These are phyloP conservation scores for Amylocystis lapponica DNA, from an alignment of 768 basidiomycete genomes.

Conservation along the genomic window DNA sequence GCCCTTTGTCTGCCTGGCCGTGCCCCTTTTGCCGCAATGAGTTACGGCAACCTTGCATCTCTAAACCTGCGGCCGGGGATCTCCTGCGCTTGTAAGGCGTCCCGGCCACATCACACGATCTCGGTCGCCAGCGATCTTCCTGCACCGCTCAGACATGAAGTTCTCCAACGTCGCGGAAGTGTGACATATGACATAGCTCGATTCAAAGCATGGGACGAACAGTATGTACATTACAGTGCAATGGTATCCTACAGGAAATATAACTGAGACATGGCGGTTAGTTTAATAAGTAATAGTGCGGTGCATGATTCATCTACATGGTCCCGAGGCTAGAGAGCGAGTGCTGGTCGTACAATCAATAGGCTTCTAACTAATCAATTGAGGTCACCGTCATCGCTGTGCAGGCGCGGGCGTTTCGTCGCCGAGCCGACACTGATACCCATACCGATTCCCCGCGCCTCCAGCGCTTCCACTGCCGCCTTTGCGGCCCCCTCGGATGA, in stretches of 20 bases:
- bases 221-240: constrained; percentile 5
- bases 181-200: too few species aligned
- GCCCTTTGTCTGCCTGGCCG: too few species aligned
- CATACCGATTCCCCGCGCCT: constrained; percentile 68
- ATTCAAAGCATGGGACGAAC: not conserved
- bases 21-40: too few species aligned
- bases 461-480: constrained; percentile 77
- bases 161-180: too few species aligned
- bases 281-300: constrained; percentile 9
- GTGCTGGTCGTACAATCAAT: constrained; percentile 8
- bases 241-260: constrained; percentile 3
- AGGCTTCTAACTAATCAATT: not conserved
- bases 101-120: too few species aligned
- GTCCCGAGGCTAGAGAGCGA: constrained; percentile 4
- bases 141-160: too few species aligned
- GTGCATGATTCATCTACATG: constrained; percentile 1
- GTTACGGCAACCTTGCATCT: too few species aligned
- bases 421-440: constrained; percentile 29
- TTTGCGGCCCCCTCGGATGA: constrained; percentile 65
- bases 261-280: constrained; percentile 1
- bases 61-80: too few species aligned
- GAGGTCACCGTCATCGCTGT: constrained; percentile 43
- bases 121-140: too few species aligned
- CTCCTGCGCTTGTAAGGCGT: too few species aligned
- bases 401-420: constrained; percentile 47